Base-by-base conservation (phyloP, 164 flowering plant species). In the Aristolochia fimbriata region DNA sequence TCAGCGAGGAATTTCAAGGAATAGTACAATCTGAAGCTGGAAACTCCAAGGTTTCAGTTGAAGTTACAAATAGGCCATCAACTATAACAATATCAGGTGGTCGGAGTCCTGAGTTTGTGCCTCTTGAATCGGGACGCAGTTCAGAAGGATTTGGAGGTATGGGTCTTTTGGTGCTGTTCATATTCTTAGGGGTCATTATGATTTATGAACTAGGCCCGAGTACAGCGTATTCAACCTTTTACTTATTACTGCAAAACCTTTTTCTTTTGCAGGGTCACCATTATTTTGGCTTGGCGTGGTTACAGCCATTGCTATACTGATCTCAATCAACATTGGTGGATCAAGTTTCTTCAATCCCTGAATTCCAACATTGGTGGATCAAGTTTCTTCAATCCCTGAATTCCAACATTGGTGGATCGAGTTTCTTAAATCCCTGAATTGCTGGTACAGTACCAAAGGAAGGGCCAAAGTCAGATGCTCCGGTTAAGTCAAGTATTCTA, bases 1-100 rank as follows among this genome's bases (percentile, higher is more conserved):
- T 89, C 51, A 93, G 98, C 58, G 98, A 93, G 75, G 98, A 93
- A 74, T 93, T 93, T 73, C 91, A 75, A 71, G 96, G 99, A 47
- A 93, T 93, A 55, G 91, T 88, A 50, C 68, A 90, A 59, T 86
- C 96, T 57, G 96, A 93, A 70, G 60, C 93, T 21, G 76, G 71
- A 64, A 73, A 58, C 64, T 24, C 69, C 60, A 81, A 74, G 76
- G 27, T 52, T 61, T 70, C 55, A 19, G 74, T 68, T 60, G 82
- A 72, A 62, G 57, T 48, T 48, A 47, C 73, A 43, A 72, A 33
- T 54, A 45, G 51, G 21, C 74, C 55, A 21, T 55, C 84, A 46
- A 54, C 71, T 46, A 13, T 49, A 21, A 43, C 77, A 17, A 68
- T 62, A 33, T 60, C 71, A 37, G 63, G 61, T 8, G 61, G 58